Conservation (phyloP, 768 basidiomycete species). For the Suillus brevipes region DNA sequence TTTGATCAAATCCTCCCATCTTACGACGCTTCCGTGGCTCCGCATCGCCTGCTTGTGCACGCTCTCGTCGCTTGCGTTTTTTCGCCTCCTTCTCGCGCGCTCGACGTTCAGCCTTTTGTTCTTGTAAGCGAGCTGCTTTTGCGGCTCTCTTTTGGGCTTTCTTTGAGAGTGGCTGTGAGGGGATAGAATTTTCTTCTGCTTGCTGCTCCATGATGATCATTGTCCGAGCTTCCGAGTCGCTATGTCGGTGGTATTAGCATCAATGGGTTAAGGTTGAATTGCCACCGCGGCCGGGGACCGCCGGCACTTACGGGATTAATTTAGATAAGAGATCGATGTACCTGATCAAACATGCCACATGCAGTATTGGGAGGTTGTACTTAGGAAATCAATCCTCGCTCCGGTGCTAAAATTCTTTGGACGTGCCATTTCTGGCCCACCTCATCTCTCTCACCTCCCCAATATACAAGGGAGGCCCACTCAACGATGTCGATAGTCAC, state of each 20-base stretch:
- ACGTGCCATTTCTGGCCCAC: neutral
- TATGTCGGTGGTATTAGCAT: neutral
- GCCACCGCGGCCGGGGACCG: conserved; percentile 8
- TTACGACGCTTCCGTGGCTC: conserved; percentile 29
- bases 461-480: neutral
- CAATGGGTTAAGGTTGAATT: conserved; percentile 6
- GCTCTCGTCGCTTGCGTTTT: conserved; percentile 68
- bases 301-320: conserved; percentile 2
- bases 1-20: conserved; percentile 28
- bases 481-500: neutral
- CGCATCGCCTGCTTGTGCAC: conserved; percentile 61
- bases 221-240: neutral
- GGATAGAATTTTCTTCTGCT: conserved; percentile 16
- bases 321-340: conserved; percentile 5
- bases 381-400: neutral
- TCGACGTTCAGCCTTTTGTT: conserved; percentile 70
- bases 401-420: neutral
- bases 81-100: conserved; percentile 75
- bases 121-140: conserved; percentile 66
- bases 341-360: neutral
- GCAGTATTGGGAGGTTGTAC: neutral
- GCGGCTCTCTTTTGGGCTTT: conserved; percentile 75
- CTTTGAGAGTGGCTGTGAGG: conserved; percentile 55
- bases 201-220: conserved; percentile 29
- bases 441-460: neutral